phyloP scores from a whole-genome alignment of 164 flowering plant genomes.

The grape (Vitis vinifera) region DNA sequence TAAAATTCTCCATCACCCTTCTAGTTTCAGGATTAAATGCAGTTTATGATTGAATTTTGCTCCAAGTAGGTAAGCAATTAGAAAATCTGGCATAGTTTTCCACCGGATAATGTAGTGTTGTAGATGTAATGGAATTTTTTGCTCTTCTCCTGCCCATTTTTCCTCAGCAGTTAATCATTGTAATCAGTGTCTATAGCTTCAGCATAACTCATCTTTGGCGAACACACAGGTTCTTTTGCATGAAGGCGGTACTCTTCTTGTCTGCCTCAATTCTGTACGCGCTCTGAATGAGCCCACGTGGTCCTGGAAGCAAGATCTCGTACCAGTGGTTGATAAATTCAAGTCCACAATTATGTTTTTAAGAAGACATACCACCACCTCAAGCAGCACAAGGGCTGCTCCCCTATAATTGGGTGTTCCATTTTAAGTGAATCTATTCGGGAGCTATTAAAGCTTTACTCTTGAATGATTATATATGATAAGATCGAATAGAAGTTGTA shows the following conservation, averaged over 20 bases:
- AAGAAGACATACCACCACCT: slow-evolving; percentile 18
- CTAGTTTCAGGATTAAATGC: too few species aligned
- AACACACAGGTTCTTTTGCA: slow-evolving; percentile 88
- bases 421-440: too few species aligned
- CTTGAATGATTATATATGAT: too few species aligned
- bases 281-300: slow-evolving; percentile 76
- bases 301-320: slow-evolving; percentile 74
- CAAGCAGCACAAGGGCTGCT: slow-evolving; percentile 46
- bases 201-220: not conserved
- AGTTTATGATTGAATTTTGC: too few species aligned
- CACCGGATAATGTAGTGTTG: too few species aligned
- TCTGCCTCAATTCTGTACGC: slow-evolving; percentile 86
- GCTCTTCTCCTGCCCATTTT: not conserved
- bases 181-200: not conserved
- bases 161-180: not conserved
- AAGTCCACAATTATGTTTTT: slow-evolving; percentile 22
- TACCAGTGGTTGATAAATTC: slow-evolving; percentile 27
- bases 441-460: not conserved
- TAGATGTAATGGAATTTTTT: not conserved
- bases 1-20: too few species aligned
- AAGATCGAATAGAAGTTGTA: too few species aligned
- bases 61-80: too few species aligned
- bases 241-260: slow-evolving; percentile 95
- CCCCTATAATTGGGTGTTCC: slow-evolving; percentile 2
- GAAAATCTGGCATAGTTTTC: too few species aligned